phyloP scores from a whole-genome alignment of 495 filamentous ascomycete genomes.

The Rhypophila decipiens region DNA sequence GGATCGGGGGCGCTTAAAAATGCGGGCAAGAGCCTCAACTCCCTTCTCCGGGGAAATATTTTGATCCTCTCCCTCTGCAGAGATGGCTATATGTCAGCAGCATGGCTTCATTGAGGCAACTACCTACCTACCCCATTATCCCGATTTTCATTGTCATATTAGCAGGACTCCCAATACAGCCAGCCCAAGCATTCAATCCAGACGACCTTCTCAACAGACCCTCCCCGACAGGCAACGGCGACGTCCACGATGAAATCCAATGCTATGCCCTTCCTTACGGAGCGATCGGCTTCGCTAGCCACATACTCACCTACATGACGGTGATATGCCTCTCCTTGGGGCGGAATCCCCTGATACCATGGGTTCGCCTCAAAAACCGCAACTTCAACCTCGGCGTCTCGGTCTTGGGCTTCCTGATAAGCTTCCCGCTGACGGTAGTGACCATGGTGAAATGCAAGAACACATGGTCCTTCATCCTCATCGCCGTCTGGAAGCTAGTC shows the following conservation, averaged over 20 bases:
- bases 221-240: conserved; percentile 7
- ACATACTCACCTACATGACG: conserved; percentile 29
- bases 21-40: too few species aligned
- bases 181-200: conserved; percentile 4
- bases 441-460: conserved; percentile 23
- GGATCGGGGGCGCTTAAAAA: too few species aligned
- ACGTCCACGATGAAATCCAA: conserved; percentile 21
- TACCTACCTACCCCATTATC: neutral
- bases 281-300: conserved; percentile 29
- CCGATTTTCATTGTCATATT: neutral
- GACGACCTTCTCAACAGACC: conserved; percentile 6
- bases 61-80: too few species aligned
- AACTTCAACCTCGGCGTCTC: conserved; percentile 14
- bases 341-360: conserved; percentile 11
- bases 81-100: too few species aligned
- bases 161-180: neutral
- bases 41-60: too few species aligned
- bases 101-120: neutral
- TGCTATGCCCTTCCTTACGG: conserved; percentile 33
- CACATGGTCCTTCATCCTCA: conserved; percentile 27
- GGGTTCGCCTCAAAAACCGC: conserved; percentile 7
- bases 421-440: conserved; percentile 13
- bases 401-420: conserved; percentile 11
- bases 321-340: conserved; percentile 16
- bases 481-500: conserved; percentile 27